These are phyloP conservation scores for Stephanodiscus minutulus DNA, from an alignment of 108 stramenopile genomes.

Conservation along the genomic window DNA sequence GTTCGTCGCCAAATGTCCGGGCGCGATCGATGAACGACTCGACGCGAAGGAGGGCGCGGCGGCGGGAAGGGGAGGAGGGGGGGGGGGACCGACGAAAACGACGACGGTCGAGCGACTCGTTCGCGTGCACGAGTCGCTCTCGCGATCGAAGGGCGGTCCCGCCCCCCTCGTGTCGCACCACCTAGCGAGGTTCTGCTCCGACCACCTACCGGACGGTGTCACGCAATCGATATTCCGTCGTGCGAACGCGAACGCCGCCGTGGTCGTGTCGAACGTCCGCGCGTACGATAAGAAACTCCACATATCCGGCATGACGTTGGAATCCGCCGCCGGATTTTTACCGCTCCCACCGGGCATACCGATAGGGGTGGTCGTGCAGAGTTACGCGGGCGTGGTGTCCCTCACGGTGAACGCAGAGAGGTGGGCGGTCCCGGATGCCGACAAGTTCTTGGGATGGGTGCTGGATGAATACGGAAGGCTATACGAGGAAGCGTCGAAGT, in stretches of 20 bases:
- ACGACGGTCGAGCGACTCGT: conserved; percentile 61
- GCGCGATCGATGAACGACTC: too few species aligned
- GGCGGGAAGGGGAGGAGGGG: not conserved
- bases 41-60: conserved; percentile 27
- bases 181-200: conserved; percentile 48
- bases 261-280: conserved; percentile 75
- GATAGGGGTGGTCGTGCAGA: conserved; percentile 73
- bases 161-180: conserved; percentile 66
- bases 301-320: conserved; percentile 65
- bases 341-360: conserved; percentile 86
- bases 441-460: conserved; percentile 75
- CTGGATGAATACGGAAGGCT: conserved; percentile 75
- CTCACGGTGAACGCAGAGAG: conserved; percentile 77
- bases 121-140: conserved; percentile 58
- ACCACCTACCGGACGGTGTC: conserved; percentile 45
- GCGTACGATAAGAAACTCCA: conserved; percentile 68
- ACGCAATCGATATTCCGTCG: conserved; percentile 54
- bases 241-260: conserved; percentile 72
- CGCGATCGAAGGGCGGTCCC: conserved; percentile 63
- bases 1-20: conserved; percentile 68
- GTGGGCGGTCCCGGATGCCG: conserved; percentile 86
- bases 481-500: conserved; percentile 31
- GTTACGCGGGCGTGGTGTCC: conserved; percentile 62
- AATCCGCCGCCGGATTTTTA: conserved; percentile 74
- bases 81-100: conserved; percentile 18